Evolutionary conservation across 495 filamentous ascomycete genomes (phyloP).

Genomic region (Lepraria neglecta): DNA sequence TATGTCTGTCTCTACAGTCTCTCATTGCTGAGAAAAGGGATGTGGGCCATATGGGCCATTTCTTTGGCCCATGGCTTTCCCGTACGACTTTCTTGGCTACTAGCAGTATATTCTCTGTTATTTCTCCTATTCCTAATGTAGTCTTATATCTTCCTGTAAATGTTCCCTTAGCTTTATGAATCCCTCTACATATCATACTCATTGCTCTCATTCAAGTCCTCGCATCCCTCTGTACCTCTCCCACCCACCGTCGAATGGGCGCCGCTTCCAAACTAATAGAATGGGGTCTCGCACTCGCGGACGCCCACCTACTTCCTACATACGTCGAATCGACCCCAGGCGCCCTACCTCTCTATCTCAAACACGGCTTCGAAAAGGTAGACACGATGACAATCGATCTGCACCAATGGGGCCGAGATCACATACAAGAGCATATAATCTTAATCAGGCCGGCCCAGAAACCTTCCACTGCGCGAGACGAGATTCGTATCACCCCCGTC

Average conservation of each 20-base stretch:
- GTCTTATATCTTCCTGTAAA: neutral
- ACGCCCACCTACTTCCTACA: neutral
- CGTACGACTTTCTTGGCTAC: no score
- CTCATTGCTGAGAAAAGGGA: no score
- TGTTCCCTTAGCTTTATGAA: no score
- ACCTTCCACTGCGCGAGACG: neutral
- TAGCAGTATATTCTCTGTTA: no score
- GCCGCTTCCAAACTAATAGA: constrained; percentile 29
- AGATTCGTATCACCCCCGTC: neutral
- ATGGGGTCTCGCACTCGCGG: constrained; percentile 25
- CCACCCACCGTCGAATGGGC: constrained; percentile 28
- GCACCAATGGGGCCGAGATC: neutral
- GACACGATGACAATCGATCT: neutral
- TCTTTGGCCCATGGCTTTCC: no score
- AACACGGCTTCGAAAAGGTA: constrained; percentile 12
- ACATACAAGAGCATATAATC: constrained; percentile 2
- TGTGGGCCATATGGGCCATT: no score
- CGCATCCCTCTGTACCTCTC: constrained; percentile 13
- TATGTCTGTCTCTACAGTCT: neutral
- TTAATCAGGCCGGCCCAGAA: constrained; percentile 2
- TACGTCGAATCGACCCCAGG: constrained; percentile 10
- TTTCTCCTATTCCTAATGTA: neutral
- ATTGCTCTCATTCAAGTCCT: neutral
- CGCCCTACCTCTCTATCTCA: constrained; percentile 1
- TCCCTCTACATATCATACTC: neutral